Evolutionary conservation across 169 alveolate species (phyloP).

Genomic region (Theileria orientalis): DNA sequence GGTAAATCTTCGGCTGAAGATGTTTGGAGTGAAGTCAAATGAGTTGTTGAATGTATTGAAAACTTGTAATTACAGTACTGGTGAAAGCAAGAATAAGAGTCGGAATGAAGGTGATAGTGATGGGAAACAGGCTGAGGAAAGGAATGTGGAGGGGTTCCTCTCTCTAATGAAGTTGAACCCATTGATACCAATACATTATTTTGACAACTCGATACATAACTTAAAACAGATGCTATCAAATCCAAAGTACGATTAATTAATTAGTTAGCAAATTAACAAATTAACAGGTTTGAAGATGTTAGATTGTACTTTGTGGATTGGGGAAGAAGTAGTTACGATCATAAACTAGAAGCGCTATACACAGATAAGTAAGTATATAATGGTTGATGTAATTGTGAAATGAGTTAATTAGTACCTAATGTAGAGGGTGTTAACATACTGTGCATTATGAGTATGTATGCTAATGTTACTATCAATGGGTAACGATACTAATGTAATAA

Average conservation of each 20-base stretch:
- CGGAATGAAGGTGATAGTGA: too few species aligned
- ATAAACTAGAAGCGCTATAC: constrained; percentile 64
- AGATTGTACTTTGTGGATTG: constrained; percentile 73
- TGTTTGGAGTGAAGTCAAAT: constrained; percentile 7
- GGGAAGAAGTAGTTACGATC: constrained; percentile 70
- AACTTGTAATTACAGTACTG: too few species aligned
- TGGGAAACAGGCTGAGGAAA: constrained; percentile 5
- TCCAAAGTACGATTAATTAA: constrained; percentile 52
- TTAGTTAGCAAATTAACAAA: too few species aligned
- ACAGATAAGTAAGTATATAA: constrained; percentile 34
- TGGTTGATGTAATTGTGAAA: too few species aligned
- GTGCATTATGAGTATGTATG: too few species aligned
- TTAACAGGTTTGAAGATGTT: too few species aligned
- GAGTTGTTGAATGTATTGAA: not conserved
- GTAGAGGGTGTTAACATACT: too few species aligned
- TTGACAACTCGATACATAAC: constrained; percentile 27
- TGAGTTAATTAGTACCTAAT: too few species aligned
- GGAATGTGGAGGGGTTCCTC: not conserved
- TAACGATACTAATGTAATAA: too few species aligned
- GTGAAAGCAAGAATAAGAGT: too few species aligned
- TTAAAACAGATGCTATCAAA: constrained; percentile 27
- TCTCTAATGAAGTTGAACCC: constrained; percentile 17
- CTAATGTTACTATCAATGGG: too few species aligned
- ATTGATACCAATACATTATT: constrained; percentile 51
- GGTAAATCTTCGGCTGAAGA: constrained; percentile 11